Evolutionary conservation across 2,329 filamentous ascomycete species (phyloP), one percentile per base, ranked within the genome.

Genomic region (Peltaster fructicola): DNA sequence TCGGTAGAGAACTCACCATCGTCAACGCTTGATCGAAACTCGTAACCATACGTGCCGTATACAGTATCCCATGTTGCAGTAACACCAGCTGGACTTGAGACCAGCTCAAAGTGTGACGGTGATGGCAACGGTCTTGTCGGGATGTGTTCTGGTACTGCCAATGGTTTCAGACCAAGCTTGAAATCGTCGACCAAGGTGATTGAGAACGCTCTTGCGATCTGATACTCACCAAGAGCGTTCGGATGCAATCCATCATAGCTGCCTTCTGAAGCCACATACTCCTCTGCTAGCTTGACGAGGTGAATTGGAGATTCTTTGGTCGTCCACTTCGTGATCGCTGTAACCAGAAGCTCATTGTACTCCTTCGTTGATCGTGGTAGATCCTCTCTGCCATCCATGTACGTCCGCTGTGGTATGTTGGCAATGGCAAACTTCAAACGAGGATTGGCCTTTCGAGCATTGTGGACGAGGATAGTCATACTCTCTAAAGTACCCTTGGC

Each of bases 241-340:
- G 54, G 55, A 26, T 60, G 55, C 6, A 59, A 34, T 7, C 54
- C 55, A 35, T 58, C 55, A 28, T 53, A 50, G 5, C 47, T 45
- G 1, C 41, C 7, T 33, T 39, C 9, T 41, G 44, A 14, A 17
- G 29, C 37, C 13, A 42, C 31, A 20, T 54, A 49, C 23, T 43
- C 30, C 29, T 44, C 37, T 23, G 41, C 28, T 8, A 57, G 33
- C 4, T 42, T 34, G 5, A 52, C 53, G 8, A 51, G 29, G 3
- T 32, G 26, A 8, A 56, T 29, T 1, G 44, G 49, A 4, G 49
- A 51, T 7, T 29, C 30, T 0, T 11, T 15, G 1, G 32, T 36
- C 13, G 30, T 41, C 47, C 44, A 52, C 5, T 19, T 14, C 1
- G 32, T 29, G 8, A 47, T 36, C 3, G 32, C 35, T 8, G 23